These are phyloP conservation scores for Carex parvula DNA, from an alignment of 176 grass and related monocot genomes.

Conservation along the genomic window DNA sequence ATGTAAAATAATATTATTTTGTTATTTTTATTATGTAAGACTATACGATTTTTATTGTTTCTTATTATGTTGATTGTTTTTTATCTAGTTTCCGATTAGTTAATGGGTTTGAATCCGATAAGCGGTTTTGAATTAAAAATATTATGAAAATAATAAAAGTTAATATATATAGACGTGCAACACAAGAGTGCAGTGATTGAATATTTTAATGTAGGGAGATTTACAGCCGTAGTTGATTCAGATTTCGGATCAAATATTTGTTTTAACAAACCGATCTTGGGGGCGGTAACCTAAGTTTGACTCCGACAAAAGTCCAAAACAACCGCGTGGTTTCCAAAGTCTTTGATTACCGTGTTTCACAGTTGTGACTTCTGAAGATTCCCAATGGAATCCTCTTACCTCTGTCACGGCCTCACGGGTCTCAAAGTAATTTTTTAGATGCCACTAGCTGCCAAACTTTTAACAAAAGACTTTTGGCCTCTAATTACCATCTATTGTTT, in stretches of 20 bases:
- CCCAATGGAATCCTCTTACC: neutral
- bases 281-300: slow-evolving; percentile 27
- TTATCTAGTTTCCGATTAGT: too few relatives aligned
- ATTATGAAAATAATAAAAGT: too few relatives aligned
- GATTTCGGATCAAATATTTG: neutral
- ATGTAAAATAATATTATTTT: too few relatives aligned
- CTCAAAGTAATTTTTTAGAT: neutral
- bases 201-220: too few relatives aligned
- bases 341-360: neutral
- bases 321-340: neutral
- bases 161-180: too few relatives aligned
- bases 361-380: neutral
- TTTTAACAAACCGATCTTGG: neutral
- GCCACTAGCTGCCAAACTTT: neutral
- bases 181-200: neutral
- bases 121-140: too few relatives aligned
- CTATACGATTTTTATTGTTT: too few relatives aligned
- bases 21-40: too few relatives aligned
- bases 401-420: neutral
- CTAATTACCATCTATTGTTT: neutral
- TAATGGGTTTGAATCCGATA: too few relatives aligned
- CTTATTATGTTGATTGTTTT: too few relatives aligned
- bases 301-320: slow-evolving; percentile 22
- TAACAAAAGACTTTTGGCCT: neutral
- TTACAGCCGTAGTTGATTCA: neutral